phyloP scores from a whole-genome alignment of 345 rosid genomes.

The Salix koriyanagi region DNA sequence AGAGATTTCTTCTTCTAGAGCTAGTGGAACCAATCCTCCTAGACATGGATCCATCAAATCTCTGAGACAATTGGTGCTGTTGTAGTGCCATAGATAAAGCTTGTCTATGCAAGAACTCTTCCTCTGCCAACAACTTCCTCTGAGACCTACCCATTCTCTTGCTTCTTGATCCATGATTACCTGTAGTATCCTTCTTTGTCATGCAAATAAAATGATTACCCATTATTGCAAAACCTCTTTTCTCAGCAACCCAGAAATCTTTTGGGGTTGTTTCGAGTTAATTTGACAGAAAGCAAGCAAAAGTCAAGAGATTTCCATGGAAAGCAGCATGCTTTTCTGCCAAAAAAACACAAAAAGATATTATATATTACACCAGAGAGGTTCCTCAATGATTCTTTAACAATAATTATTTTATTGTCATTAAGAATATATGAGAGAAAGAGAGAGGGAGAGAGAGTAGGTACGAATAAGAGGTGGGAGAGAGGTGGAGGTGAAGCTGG shows the following conservation, averaged over 20 bases:
- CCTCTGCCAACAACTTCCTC: constrained; percentile 76
- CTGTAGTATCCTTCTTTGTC: constrained; percentile 61
- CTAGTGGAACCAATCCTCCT: constrained; percentile 79
- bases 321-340: not conserved
- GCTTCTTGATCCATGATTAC: constrained; percentile 60
- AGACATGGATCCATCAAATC: constrained; percentile 98
- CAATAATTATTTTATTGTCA: not conserved
- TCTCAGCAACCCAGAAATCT: not conserved
- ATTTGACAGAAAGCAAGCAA: not conserved
- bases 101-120: constrained; percentile 85
- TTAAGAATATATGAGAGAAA: not conserved
- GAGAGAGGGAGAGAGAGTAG: not conserved
- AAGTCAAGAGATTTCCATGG: not conserved
- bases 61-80: constrained; percentile 81
- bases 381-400: not conserved
- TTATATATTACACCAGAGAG: not conserved
- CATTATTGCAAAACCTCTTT: constrained; percentile 38
- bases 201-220: constrained; percentile 74
- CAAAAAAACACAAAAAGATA: not conserved
- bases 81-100: constrained; percentile 93
- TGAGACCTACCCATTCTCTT: constrained; percentile 76
- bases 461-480: not conserved
- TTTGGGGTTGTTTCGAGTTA: not conserved
- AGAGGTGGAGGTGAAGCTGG: not conserved
- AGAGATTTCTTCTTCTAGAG: constrained; percentile 54